phyloP scores from a whole-genome alignment of 345 rosid genomes.

The Draba incana region DNA sequence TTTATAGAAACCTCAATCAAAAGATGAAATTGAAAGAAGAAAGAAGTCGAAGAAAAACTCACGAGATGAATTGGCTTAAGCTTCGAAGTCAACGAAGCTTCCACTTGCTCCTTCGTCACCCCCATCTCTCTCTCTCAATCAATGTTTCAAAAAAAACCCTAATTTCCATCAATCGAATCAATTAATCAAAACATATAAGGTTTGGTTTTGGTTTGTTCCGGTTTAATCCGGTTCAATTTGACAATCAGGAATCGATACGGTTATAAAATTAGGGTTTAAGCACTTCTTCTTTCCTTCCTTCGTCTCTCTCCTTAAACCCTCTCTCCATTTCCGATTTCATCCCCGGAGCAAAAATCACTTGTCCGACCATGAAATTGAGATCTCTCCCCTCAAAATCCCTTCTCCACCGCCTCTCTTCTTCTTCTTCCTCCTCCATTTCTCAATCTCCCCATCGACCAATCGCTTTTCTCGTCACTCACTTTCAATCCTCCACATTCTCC shows the following conservation, averaged over 20 bases:
- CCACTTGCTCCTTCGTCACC: slow-evolving; percentile 82
- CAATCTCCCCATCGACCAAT: slow-evolving; percentile 30
- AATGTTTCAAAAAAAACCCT: slow-evolving; percentile 17
- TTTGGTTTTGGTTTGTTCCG: slow-evolving; percentile 12
- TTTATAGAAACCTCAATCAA: too few species aligned
- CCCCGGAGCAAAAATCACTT: slow-evolving; percentile 2
- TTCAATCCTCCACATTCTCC: slow-evolving; percentile 41
- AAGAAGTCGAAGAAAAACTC: slow-evolving; percentile 28
- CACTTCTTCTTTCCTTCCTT: slow-evolving; percentile 1
- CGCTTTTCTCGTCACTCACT: slow-evolving; percentile 44
- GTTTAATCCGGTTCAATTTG: not conserved
- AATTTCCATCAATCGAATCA: slow-evolving; percentile 11
- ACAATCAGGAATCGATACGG: not conserved
- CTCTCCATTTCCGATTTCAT: slow-evolving; percentile 14
- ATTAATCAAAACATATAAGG: not conserved
- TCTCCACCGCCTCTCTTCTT: slow-evolving; percentile 32
- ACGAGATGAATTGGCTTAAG: slow-evolving; percentile 78
- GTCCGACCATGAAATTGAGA: slow-evolving; percentile 44
- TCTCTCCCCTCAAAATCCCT: slow-evolving; percentile 36
- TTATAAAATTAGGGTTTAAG: slow-evolving; percentile 40
- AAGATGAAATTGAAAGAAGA: slow-evolving; percentile 8
- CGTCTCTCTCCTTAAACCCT: slow-evolving; percentile 40
- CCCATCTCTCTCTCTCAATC: slow-evolving; percentile 52
- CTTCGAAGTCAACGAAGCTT: slow-evolving; percentile 71
- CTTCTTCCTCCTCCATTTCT: slow-evolving; percentile 25